These are phyloP conservation scores for Pseudofabraea citricarpa DNA, from an alignment of 2,329 filamentous ascomycete species.

Conservation along the genomic window DNA sequence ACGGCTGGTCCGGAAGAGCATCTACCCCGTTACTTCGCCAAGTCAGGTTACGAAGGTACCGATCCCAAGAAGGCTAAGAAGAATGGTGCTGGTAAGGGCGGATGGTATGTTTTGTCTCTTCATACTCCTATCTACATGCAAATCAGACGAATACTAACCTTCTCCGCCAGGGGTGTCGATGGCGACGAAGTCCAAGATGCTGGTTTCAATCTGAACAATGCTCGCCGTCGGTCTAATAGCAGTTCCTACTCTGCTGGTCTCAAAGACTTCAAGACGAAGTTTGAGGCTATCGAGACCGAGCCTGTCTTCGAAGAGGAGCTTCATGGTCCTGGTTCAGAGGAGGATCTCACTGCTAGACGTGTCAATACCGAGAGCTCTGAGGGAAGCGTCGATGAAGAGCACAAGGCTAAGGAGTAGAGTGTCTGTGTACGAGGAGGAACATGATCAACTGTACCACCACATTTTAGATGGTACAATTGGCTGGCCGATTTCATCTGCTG, in stretches of 20 bases:
- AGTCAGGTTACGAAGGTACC: conserved; percentile 72
- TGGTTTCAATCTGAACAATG: conserved; percentile 76
- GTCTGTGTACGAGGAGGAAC: not conserved
- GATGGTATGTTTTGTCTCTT: conserved; percentile 65
- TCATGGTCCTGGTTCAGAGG: conserved; percentile 54
- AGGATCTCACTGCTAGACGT: conserved; percentile 21
- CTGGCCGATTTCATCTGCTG: conserved; percentile 18
- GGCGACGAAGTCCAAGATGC: conserved; percentile 84
- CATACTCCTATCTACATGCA: conserved; percentile 1
- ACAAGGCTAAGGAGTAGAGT: conserved; percentile 33
- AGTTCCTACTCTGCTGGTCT: conserved; percentile 67
- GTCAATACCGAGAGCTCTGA: conserved; percentile 27
- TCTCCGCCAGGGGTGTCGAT: conserved; percentile 66
- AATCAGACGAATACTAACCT: conserved; percentile 13
- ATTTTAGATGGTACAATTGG: conserved; percentile 8
- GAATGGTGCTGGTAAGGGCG: conserved; percentile 85
- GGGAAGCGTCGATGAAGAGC: conserved; percentile 29
- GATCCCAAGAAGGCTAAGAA: conserved; percentile 97
- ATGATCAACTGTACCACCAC: conserved; percentile 1
- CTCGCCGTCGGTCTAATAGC: conserved; percentile 89
- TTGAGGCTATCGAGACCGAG: conserved; percentile 83
- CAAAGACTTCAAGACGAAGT: conserved; percentile 91
- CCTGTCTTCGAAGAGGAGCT: conserved; percentile 87
- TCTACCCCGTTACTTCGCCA: conserved; percentile 89
- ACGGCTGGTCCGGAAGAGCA: conserved; percentile 64